Percentiles rank a stretch among this genome's conserved stretches.
These are phyloP conservation scores for Coemansia sp. DNA, from an alignment of 192 early-diverging fungal species.

Conservation along the genomic window DNA sequence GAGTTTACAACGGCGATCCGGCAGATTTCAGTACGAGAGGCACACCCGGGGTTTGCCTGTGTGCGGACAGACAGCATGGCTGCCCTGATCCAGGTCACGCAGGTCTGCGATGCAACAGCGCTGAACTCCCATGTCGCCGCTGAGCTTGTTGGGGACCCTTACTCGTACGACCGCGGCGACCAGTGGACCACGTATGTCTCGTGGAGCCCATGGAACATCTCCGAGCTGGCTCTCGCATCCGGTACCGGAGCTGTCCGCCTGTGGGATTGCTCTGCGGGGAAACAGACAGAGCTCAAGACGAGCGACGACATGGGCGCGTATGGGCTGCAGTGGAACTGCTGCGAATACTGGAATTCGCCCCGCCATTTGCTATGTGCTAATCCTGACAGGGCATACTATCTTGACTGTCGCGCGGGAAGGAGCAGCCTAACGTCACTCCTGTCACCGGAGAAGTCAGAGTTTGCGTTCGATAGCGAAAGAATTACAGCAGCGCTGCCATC, in stretches of 20 bases:
- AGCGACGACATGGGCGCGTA: not conserved
- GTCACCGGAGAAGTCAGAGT: slow-evolving; percentile 18
- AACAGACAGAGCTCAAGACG: slow-evolving; percentile 13
- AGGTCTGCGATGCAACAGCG: slow-evolving; percentile 6
- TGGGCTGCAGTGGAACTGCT: slow-evolving; percentile 36
- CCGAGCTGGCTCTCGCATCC: slow-evolving; percentile 41
- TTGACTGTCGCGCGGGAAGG: slow-evolving; percentile 23
- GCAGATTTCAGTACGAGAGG: slow-evolving; percentile 17
- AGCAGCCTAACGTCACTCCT: slow-evolving; percentile 5
- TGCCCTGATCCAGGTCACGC: slow-evolving; percentile 8
- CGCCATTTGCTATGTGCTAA: slow-evolving; percentile 35
- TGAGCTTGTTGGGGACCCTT: slow-evolving; percentile 14
- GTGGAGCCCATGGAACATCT: slow-evolving; percentile 36
- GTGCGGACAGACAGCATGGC: slow-evolving; percentile 51
- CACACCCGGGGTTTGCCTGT: slow-evolving; percentile 29
- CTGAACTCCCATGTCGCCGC: slow-evolving; percentile 9
- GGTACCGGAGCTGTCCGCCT: slow-evolving; percentile 28
- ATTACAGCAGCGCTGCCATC: slow-evolving; percentile 36
- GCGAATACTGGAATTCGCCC: slow-evolving; percentile 49
- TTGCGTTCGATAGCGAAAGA: slow-evolving; percentile 16
- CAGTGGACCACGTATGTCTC: slow-evolving; percentile 34
- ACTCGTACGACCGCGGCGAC: slow-evolving; percentile 38
- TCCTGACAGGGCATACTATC: slow-evolving; percentile 16
- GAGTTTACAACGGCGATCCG: slow-evolving; percentile 45
- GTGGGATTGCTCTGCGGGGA: slow-evolving; percentile 30